phyloP scores from a whole-genome alignment of 805 yeast genomes.

The Teunomyces gatunensis region DNA sequence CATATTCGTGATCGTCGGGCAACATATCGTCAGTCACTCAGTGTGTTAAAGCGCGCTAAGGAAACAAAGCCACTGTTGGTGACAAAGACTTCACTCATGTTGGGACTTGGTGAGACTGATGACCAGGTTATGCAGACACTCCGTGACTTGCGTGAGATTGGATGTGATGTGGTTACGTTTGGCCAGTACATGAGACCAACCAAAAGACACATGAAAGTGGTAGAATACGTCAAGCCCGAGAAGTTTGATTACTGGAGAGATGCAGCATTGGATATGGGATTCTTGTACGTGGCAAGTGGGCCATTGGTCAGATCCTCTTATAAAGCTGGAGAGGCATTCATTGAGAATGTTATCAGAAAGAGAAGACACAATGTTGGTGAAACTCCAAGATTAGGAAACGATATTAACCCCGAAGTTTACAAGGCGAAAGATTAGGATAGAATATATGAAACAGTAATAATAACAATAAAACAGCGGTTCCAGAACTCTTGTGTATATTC shows the following conservation, averaged over 20 bases:
- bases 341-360: slow-evolving; percentile 86
- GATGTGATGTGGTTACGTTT: slow-evolving; percentile 93
- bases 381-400: slow-evolving; percentile 30
- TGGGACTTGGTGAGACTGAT: slow-evolving; percentile 95
- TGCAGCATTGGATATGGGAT: slow-evolving; percentile 83
- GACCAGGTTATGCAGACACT: slow-evolving; percentile 79
- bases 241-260: slow-evolving; percentile 93
- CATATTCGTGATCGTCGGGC: slow-evolving; percentile 96
- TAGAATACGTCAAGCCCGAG: slow-evolving; percentile 90
- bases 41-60: slow-evolving; percentile 81
- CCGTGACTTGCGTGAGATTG: slow-evolving; percentile 66
- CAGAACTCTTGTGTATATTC: not conserved
- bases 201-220: slow-evolving; percentile 97
- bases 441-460: not conserved
- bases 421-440: slow-evolving; percentile 1
- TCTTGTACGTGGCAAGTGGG: slow-evolving; percentile 94
- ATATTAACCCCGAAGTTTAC: slow-evolving; percentile 15
- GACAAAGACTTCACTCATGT: slow-evolving; percentile 93
- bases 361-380: slow-evolving; percentile 55
- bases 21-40: slow-evolving; percentile 81
- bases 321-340: slow-evolving; percentile 97
- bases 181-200: slow-evolving; percentile 99
- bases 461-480: not conserved
- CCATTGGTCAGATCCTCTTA: slow-evolving; percentile 95
- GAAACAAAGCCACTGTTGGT: slow-evolving; percentile 66